Percentiles rank a stretch among this genome's conserved stretches.
Evolutionary conservation across 2,329 filamentous ascomycete genomes (phyloP).

Genomic region (Pyricularia grisea): DNA sequence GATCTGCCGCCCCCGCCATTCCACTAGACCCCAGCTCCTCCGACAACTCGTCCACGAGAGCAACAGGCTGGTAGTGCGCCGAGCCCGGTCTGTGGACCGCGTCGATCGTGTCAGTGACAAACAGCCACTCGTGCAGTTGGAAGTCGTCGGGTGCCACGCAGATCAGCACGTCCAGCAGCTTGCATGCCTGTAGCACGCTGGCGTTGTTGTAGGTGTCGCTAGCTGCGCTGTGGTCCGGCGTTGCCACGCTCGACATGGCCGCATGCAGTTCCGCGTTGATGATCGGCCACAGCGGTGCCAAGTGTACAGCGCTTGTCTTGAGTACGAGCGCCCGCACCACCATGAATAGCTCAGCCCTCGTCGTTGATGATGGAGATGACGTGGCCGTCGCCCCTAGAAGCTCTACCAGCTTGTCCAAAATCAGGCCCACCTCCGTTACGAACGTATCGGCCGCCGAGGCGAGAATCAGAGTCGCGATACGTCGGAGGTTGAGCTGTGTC

Average conservation of each 20-base stretch:
- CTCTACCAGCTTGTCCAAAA: slow-evolving; percentile 81
- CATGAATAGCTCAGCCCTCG: slow-evolving; percentile 83
- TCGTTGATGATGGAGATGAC: slow-evolving; percentile 85
- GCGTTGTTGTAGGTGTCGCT: slow-evolving; percentile 68
- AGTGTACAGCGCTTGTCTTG: slow-evolving; percentile 67
- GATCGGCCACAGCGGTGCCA: slow-evolving; percentile 82
- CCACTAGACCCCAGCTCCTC: slow-evolving; percentile 54
- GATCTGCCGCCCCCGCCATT: slow-evolving; percentile 20
- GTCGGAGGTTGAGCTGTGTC: slow-evolving; percentile 80
- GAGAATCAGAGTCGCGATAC: slow-evolving; percentile 71
- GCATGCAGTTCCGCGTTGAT: slow-evolving; percentile 79
- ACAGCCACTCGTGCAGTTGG: slow-evolving; percentile 96
- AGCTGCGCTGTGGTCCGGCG: slow-evolving; percentile 51
- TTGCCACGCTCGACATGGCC: slow-evolving; percentile 65
- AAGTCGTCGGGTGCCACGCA: slow-evolving; percentile 88
- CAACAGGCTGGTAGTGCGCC: slow-evolving; percentile 56
- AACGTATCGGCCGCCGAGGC: slow-evolving; percentile 72
- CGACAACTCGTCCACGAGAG: slow-evolving; percentile 75
- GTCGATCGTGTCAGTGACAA: slow-evolving; percentile 93
- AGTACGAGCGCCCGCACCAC: slow-evolving; percentile 74
- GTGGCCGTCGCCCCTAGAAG: slow-evolving; percentile 73
- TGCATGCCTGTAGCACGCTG: slow-evolving; percentile 82
- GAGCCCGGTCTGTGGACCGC: slow-evolving; percentile 68
- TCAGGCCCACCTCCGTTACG: slow-evolving; percentile 59
- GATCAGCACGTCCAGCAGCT: slow-evolving; percentile 82